Percentiles rank a stretch among this genome's conserved stretches.
Evolutionary conservation across 2,329 filamentous ascomycete species (phyloP).

Genomic region (Mariannaea sp.): DNA sequence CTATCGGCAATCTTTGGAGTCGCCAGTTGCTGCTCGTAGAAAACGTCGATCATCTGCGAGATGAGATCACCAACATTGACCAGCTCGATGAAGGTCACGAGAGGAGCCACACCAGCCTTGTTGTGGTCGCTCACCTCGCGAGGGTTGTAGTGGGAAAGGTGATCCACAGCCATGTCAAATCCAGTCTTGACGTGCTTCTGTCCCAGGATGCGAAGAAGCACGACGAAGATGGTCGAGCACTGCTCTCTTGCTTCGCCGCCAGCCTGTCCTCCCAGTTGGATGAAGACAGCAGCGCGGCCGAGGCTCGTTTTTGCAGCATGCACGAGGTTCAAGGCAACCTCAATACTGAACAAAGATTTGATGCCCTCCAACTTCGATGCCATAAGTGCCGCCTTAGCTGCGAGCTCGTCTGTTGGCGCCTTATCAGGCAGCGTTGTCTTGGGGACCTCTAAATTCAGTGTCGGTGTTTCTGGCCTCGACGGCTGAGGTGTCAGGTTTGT

Average conservation of each 20-base stretch:
- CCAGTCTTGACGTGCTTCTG: constrained; percentile 87
- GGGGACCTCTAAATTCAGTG: constrained; percentile 45
- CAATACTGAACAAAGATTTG: constrained; percentile 92
- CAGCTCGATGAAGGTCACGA: constrained; percentile 94
- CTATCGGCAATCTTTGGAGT: constrained; percentile 82
- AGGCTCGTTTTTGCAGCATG: constrained; percentile 87
- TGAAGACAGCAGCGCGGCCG: constrained; percentile 83
- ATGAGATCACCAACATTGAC: constrained; percentile 98
- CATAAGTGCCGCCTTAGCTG: constrained; percentile 98
- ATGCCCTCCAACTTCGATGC: constrained; percentile 93
- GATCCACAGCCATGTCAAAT: constrained; percentile 89
- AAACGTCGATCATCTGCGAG: constrained; percentile 98
- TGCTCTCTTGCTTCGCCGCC: constrained; percentile 86
- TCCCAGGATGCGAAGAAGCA: constrained; percentile 81
- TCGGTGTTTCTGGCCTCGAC: constrained; percentile 58
- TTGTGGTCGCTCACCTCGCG: constrained; percentile 76
- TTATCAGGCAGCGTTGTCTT: constrained; percentile 57
- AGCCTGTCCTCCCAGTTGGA: constrained; percentile 76
- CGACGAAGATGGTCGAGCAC: constrained; percentile 87
- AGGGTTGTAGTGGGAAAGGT: constrained; percentile 90
- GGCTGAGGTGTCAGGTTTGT: constrained; percentile 42
- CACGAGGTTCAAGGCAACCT: constrained; percentile 87
- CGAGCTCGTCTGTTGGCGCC: constrained; percentile 86
- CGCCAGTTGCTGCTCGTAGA: constrained; percentile 94
- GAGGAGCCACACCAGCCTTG: constrained; percentile 77